A percentile compares a stretch with the other conserved stretches of the same genome.
These are phyloP conservation scores for Backusella macrospora DNA, from an alignment of 192 early-diverging fungal genomes.

Conservation along the genomic window DNA sequence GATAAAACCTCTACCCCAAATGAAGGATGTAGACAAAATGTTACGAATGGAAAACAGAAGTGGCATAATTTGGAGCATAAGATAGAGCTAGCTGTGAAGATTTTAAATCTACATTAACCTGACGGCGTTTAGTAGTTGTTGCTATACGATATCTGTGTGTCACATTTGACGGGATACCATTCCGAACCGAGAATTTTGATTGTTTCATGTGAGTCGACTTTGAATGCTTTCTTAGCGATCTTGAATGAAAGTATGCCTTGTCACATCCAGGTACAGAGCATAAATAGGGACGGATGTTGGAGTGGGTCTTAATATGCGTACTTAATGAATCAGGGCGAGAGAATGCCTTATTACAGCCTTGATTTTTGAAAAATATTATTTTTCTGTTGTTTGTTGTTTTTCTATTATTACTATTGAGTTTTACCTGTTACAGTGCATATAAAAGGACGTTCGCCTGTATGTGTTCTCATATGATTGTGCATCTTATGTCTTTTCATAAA, in stretches of 20 bases:
- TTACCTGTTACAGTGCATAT: conserved; percentile 53
- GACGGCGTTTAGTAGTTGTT: background rate
- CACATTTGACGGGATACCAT: background rate
- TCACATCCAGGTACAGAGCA: conserved; percentile 52
- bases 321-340: conserved; percentile 71
- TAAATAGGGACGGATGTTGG: conserved; percentile 54
- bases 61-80: conserved; percentile 8
- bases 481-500: conserved; percentile 72
- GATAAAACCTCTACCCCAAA: too few species aligned
- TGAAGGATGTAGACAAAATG: background rate
- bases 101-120: background rate
- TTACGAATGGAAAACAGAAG: background rate
- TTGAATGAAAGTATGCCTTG: conserved; percentile 61
- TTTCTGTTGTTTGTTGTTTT: background rate
- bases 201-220: conserved; percentile 37
- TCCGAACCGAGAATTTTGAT: conserved; percentile 8
- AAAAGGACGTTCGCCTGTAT: conserved; percentile 76
- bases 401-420: background rate
- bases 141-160: conserved; percentile 3
- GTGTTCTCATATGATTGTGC: conserved; percentile 69
- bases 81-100: background rate
- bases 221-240: conserved; percentile 61
- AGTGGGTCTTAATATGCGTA: conserved; percentile 64
- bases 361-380: background rate
- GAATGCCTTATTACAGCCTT: conserved; percentile 69